Base-by-base conservation (phyloP, 202 grass and related monocot genomes). In the Dendrocalamus latiflorus region DNA sequence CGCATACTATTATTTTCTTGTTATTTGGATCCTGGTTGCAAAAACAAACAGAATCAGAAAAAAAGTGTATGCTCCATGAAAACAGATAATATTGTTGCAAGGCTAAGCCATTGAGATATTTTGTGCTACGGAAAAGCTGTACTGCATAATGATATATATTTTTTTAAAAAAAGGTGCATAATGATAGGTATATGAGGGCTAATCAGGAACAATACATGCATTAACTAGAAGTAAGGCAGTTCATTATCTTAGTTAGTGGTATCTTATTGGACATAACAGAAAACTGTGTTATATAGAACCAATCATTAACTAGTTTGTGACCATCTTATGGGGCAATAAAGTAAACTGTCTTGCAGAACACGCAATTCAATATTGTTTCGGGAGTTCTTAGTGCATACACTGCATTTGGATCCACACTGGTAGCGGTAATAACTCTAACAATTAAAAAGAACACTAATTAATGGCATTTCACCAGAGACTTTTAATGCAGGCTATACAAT, bases 1-100 rank as follows among this genome's bases (percentile, higher is more conserved):
- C 89, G 3, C 92, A 94, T 41, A 94, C 74, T 72, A 92, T 89
- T 64, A 92, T 86, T 80, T 91, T 94, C 88, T 92, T 92, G 63
- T 94, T 71, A 13, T 77, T 75, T 2, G 92, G 89, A 85, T 92
- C 92, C 89, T 91, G 85, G 2, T 41, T 33, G 6, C 39, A 86
- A 66, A 78, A 82, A 72, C 9, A 74, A 26, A 75, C 1, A 69
- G 44, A 79, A 42, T 57, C 68, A 87, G 65, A n/a, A n/a, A n/a
- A n/a, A 36, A 36, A 33, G 33, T 26, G n/a, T 58, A 41, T 58
- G 25, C 6, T 63, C 20, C 30, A 39, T 39, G 28, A 13, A 86
- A 72, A 8, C 14, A 74, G 6, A 58, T 49, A 80, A 65, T 26
- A 75, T 21, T 71, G 26, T 38, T 74, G 38, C 33, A 84, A 80